phyloP scores from a whole-genome alignment of 176 grass and related monocot species.

The Oropetium thomaeum region DNA sequence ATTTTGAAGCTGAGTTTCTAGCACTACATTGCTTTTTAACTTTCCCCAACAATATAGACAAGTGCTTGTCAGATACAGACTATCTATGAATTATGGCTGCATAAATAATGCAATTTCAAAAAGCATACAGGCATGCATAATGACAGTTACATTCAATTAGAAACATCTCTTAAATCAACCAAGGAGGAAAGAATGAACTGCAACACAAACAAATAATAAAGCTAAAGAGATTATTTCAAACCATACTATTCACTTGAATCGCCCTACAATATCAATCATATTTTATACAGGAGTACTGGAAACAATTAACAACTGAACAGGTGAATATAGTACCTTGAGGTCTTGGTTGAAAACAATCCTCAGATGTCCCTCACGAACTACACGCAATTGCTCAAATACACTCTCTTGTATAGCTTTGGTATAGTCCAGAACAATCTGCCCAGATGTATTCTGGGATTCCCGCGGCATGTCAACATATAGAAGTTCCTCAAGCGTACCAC shows the following conservation, averaged over 20 bases:
- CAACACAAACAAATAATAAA: neutral
- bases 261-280: neutral
- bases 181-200: neutral
- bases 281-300: neutral
- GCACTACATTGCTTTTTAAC: neutral
- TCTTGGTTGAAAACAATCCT: slow-evolving; percentile 98
- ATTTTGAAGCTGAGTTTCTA: neutral
- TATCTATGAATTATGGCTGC: neutral
- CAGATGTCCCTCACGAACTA: slow-evolving; percentile 93
- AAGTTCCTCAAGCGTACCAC: slow-evolving; percentile 93
- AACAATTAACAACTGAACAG: slow-evolving; percentile 2
- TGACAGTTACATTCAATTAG: neutral
- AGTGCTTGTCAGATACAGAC: neutral
- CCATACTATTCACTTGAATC: neutral
- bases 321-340: slow-evolving; percentile 67
- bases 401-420: slow-evolving; percentile 96
- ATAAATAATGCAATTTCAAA: neutral
- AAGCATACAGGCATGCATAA: neutral
- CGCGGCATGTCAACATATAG: slow-evolving; percentile 94
- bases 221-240: neutral
- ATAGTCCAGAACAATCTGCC: slow-evolving; percentile 98
- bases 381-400: slow-evolving; percentile 92
- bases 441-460: slow-evolving; percentile 84
- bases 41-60: neutral
- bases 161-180: neutral